Evolutionary conservation across 257 asterid species (phyloP), one percentile per base, ranked within the genome.

Genomic region (Nicotiana paniculata): DNA sequence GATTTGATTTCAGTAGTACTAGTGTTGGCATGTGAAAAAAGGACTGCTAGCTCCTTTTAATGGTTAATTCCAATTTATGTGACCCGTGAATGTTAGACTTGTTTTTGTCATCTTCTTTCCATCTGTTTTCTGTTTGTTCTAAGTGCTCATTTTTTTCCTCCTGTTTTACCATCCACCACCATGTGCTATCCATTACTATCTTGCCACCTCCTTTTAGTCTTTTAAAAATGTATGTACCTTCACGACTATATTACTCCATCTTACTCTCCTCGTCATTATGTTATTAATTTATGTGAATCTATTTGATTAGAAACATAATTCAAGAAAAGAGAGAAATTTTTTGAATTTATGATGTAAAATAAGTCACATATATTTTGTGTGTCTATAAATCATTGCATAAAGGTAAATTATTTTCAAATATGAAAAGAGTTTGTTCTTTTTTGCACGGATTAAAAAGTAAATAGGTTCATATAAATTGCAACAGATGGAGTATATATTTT

Each of bases 61-160:
- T 88, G 92, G 90, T 81, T 88, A 74, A 87, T 81, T 85, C 72
- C 84, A 84, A 85, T 77, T 87, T 51, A 80, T 74, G 84, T 24
- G 63, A 88, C 98, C 98, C 97, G 98, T 93, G 98, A 93, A 39
- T 51, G 77, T 88, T 69, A 84, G 26, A n/a, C 65, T 85, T 67
- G 51, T 26, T 85, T 86, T 83, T 90, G 97, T 90, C 97, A 85
- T 86, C 90, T 88, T 91, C 89, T 84, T 77, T 85, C 82, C 88
- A 86, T 77, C 84, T 28, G 82, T 83, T 86, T 82, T 28, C 85
- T 57, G 9, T 80, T 84, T 87, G 32, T 80, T 59, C 28, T 26
- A 2, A 75, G 79, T 26, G 46, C 43, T 83, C 48, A 30, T 17
- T 21, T 28, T 82, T 6, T 80, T 69, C 77, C 78, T 70, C 77